Percentiles rank a stretch among this genome's conserved stretches.
Conservation (phyloP, 2,329 filamentous ascomycete species). For the Phoma sp. region DNA sequence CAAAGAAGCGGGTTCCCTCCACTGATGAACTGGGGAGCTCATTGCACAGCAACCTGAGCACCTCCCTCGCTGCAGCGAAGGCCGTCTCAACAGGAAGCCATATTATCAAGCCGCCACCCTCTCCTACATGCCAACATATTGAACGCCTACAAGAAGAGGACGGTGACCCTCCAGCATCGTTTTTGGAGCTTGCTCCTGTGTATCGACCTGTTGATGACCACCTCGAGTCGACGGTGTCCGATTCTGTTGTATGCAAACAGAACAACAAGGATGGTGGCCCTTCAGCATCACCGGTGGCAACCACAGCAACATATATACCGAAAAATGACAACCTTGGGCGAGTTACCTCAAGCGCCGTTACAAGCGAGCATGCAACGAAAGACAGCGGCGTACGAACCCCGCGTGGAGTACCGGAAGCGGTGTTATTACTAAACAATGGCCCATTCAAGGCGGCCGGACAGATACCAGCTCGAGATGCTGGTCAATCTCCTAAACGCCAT, state of each 20-base stretch:
- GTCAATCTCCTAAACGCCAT: too few species aligned
- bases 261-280: not conserved
- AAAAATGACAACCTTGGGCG: not conserved
- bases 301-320: not conserved
- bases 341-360: not conserved
- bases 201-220: not conserved
- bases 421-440: too few species aligned
- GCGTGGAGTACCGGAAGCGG: too few species aligned
- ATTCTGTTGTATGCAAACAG: not conserved
- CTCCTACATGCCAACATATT: not conserved
- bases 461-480: too few species aligned
- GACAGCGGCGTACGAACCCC: not conserved
- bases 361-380: not conserved
- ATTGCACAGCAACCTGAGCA: conserved; percentile 6
- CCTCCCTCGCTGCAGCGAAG: not conserved
- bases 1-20: conserved; percentile 10
- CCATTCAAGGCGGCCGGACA: too few species aligned
- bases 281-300: not conserved
- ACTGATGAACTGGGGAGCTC: not conserved
- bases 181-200: not conserved
- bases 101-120: not conserved
- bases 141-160: not conserved
- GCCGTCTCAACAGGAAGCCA: too few species aligned
- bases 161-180: not conserved
- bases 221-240: not conserved